Base-by-base conservation (phyloP, 192 early-diverging fungal species). In the Spizellomyces sp. region DNA sequence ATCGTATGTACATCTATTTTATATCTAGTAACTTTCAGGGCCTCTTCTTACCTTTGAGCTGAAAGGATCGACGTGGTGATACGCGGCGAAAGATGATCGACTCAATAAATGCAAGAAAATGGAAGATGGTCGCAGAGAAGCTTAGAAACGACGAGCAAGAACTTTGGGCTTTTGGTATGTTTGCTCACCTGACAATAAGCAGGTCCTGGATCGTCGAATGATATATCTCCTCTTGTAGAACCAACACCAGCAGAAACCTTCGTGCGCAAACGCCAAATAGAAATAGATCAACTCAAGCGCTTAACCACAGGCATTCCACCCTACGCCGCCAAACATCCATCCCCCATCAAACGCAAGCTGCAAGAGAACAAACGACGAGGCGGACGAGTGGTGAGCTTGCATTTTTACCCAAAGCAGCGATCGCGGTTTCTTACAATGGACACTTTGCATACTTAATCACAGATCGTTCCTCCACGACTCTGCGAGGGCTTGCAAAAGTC, bases 351-450 rank as follows among this genome's bases (percentile, higher is more conserved):
- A 21, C 52, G 54, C 14, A 72, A 54, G 54, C 22, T 72, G 22
- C 9, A 9, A 43, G 70, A 63, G 2, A 72, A 72, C 22, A 21
- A 56, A 50, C 36, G 62, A 42, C 44, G 42, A 15, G 70, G 70
- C n/a, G 70, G 70, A 14, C 70, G 62, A 14, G 62, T 72, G 60
- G 70, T 72, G 45, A 72, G 70, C 42, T 52, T 48, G 44, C 41
- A 22, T 36, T 36, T 36, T 36, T 3, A 3, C 3, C 27, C 27
- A 36, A 36, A 0, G 27, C 27, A 36, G 27, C 27, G 27, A 36
- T 36, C 3, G 27, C 27, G 27, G 27, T 36, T 36, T 3, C 27
- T 36, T 36, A 36, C 27, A 36, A 36, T 36, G 27, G 27, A 3
- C 27, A 0, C 3, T 36, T 36, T 36, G 27, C 27, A 36, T 36